phyloP scores from a whole-genome alignment of 352 stramenopile genomes.

The Phytopythium vexans region DNA sequence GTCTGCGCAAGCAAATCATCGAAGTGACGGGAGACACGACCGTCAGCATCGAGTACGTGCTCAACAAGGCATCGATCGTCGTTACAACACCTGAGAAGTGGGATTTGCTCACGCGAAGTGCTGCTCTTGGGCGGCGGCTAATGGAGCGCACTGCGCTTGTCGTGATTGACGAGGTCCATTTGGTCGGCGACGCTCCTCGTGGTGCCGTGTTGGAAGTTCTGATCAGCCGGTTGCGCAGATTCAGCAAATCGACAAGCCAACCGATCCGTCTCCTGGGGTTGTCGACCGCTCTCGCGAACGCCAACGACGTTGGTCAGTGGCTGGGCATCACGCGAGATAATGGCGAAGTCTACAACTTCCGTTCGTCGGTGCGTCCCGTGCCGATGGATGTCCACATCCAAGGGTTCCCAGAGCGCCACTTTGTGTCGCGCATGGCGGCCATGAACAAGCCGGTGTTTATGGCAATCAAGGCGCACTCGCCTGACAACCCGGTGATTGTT shows the following conservation, averaged over 20 bases:
- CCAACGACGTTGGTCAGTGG: constrained; percentile 95
- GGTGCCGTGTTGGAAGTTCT: constrained; percentile 93
- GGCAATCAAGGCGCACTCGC: constrained; percentile 95
- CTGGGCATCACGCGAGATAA: constrained; percentile 75
- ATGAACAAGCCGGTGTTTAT: constrained; percentile 99
- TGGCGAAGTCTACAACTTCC: constrained; percentile 93
- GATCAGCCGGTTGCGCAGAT: constrained; percentile 77
- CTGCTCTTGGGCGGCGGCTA: constrained; percentile 58
- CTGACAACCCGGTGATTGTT: constrained; percentile 93
- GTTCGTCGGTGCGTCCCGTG: constrained; percentile 93
- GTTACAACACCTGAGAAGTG: constrained; percentile 98
- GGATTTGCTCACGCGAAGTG: constrained; percentile 96
- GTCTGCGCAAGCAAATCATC: constrained; percentile 91
- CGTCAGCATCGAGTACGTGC: constrained; percentile 87
- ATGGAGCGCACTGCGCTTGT: constrained; percentile 86
- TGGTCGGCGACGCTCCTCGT: constrained; percentile 37
- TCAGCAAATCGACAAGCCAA: constrained; percentile 57
- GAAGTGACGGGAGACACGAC: constrained; percentile 97
- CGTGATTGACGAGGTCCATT: constrained; percentile 98
- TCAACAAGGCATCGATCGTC: constrained; percentile 94
- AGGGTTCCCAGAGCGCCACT: constrained; percentile 95
- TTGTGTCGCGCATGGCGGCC: constrained; percentile 97
- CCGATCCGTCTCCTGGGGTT: constrained; percentile 93
- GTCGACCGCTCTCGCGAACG: constrained; percentile 96
- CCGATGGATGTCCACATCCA: constrained; percentile 97